A percentile compares a stretch with the other conserved stretches of the same genome.
phyloP scores from a whole-genome alignment of 257 asterid species.

The Craterostigma plantagineum region DNA sequence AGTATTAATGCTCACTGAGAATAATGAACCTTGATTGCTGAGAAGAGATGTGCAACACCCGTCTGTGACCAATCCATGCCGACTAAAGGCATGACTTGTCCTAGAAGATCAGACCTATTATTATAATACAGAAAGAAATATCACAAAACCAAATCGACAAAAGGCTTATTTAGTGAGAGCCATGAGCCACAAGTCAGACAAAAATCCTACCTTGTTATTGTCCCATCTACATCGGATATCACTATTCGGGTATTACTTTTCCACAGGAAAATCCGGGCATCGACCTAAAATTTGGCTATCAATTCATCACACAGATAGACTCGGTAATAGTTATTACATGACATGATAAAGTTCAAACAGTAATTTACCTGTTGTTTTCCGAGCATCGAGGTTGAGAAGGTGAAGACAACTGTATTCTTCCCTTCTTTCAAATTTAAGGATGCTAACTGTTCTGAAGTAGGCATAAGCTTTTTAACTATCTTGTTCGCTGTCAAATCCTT shows the following conservation, averaged over 20 bases:
- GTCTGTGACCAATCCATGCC: conserved; percentile 98
- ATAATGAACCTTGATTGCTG: conserved; percentile 80
- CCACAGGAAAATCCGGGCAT: conserved; percentile 83
- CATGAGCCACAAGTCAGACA: conserved; percentile 3
- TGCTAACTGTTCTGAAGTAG: conserved; percentile 69
- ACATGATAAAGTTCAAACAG: neutral
- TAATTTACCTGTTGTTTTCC: conserved; percentile 75
- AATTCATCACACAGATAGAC: no score
- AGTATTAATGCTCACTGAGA: conserved; percentile 7
- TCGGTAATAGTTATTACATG: no score
- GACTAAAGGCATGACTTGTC: conserved; percentile 94
- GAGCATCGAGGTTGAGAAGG: conserved; percentile 80
- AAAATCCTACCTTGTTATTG: conserved; percentile 67
- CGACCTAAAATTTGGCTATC: conserved; percentile 44
- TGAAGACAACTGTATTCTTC: conserved; percentile 50
- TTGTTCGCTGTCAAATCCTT: conserved; percentile 18
- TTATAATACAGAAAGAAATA: conserved; percentile 3
- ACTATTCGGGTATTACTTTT: conserved; percentile 73
- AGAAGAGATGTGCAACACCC: conserved; percentile 84
- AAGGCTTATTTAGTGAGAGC: conserved; percentile 1
- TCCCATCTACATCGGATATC: conserved; percentile 98
- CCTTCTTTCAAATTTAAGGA: conserved; percentile 75
- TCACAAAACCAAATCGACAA: neutral
- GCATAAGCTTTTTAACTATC: conserved; percentile 33
- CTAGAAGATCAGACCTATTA: conserved; percentile 80